Evolutionary conservation across 2,329 filamentous ascomycete genomes (phyloP).

Genomic region (Epichloe baconii): DNA sequence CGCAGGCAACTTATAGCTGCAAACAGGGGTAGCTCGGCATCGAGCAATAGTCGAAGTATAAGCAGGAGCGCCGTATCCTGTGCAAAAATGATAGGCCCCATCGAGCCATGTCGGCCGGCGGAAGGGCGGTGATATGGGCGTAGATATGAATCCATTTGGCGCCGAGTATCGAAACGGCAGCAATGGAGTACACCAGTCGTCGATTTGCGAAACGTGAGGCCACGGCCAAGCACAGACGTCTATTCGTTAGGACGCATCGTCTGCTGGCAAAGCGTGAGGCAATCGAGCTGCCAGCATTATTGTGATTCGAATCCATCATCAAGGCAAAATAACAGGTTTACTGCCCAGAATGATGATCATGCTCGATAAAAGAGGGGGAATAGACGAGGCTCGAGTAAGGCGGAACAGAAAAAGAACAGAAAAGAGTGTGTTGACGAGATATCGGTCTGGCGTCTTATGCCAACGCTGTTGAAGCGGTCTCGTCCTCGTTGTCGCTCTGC

Average conservation of each 20-base stretch:
- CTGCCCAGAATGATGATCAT: neutral
- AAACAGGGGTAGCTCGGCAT: constrained; percentile 8
- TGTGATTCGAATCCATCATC: neutral
- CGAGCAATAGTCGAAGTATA: constrained; percentile 19
- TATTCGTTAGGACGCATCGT: constrained; percentile 1
- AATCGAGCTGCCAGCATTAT: constrained; percentile 1
- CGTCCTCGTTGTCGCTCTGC: too few species aligned
- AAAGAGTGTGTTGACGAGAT: too few species aligned
- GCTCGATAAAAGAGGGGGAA: neutral
- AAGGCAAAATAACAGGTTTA: neutral
- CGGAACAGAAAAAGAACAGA: too few species aligned
- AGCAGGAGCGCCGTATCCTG: constrained; percentile 21
- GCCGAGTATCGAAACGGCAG: constrained; percentile 16
- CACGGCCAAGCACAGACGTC: constrained; percentile 8
- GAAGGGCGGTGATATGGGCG: constrained; percentile 19
- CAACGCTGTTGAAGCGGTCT: too few species aligned
- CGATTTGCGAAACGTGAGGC: constrained; percentile 15
- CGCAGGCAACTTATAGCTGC: constrained; percentile 11
- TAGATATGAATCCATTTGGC: constrained; percentile 21
- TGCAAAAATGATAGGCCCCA: constrained; percentile 23
- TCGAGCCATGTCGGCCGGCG: constrained; percentile 15
- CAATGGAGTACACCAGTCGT: constrained; percentile 20
- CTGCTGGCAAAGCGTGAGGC: constrained; percentile 1
- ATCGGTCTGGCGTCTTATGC: too few species aligned
- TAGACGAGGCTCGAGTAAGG: neutral